These are phyloP conservation scores for Naganishia randhawae DNA, from an alignment of 768 basidiomycete species.

Conservation along the genomic window DNA sequence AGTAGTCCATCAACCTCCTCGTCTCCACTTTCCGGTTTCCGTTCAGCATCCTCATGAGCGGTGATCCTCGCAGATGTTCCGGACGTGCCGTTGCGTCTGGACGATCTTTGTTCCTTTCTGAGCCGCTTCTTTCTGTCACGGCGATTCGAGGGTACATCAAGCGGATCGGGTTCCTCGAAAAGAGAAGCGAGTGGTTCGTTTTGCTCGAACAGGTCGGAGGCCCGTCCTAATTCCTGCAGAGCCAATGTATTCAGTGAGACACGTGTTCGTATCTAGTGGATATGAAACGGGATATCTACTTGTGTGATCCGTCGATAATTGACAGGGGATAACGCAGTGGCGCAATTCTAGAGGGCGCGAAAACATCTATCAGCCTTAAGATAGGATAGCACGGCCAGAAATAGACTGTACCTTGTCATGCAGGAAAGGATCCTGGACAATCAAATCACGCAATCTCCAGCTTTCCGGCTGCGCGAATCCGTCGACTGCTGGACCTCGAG, in stretches of 20 bases:
- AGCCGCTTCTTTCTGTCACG: not conserved
- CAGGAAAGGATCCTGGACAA: conserved; percentile 49
- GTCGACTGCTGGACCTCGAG: not conserved
- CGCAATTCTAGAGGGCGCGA: conserved; percentile 2
- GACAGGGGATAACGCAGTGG: not conserved
- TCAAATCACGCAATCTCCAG: conserved; percentile 39
- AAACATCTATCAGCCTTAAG: not conserved
- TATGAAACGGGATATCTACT: not conserved
- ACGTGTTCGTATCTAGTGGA: not conserved
- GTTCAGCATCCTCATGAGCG: not conserved
- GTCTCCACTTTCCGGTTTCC: not conserved
- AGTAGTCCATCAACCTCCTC: no score
- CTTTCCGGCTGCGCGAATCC: conserved; percentile 38
- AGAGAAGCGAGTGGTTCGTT: not conserved
- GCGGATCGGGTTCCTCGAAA: not conserved
- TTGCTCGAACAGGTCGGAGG: not conserved
- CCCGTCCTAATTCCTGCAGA: conserved; percentile 1
- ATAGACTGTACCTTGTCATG: conserved; percentile 43
- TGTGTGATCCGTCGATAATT: conserved; percentile 1
- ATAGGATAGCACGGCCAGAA: not conserved
- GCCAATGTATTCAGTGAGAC: not conserved
- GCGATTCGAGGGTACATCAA: not conserved
- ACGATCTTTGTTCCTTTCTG: not conserved
- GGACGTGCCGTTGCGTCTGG: not conserved
- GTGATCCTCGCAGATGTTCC: not conserved